Conservation (phyloP, 805 yeast genomes). For the Cephaloascus fragrans region DNA sequence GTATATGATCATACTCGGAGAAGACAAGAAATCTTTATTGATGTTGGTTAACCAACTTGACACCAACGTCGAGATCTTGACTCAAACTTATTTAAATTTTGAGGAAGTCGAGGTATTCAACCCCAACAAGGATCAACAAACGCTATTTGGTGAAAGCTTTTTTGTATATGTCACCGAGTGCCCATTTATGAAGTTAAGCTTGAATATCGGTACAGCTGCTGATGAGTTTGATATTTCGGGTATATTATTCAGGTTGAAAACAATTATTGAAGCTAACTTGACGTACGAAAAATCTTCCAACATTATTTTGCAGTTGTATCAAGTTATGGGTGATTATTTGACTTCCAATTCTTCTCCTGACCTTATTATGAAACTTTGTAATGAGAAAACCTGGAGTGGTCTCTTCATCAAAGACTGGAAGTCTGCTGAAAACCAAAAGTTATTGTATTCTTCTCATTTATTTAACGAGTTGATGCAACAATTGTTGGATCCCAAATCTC, state of each 20-base stretch:
- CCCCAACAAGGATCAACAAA: slow-evolving; percentile 2
- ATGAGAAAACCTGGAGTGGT: slow-evolving; percentile 16
- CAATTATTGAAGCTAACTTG: slow-evolving; percentile 14
- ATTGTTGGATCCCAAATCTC: slow-evolving; percentile 6
- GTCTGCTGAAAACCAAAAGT: slow-evolving; percentile 9
- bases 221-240: slow-evolving; percentile 40
- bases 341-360: neutral
- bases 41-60: slow-evolving; percentile 3
- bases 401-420: slow-evolving; percentile 7
- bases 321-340: slow-evolving; percentile 32
- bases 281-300: slow-evolving; percentile 8
- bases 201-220: slow-evolving; percentile 25
- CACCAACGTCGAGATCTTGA: slow-evolving; percentile 3
- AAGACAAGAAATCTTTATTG: slow-evolving; percentile 24
- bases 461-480: slow-evolving; percentile 26
- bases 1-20: slow-evolving; percentile 48
- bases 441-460: slow-evolving; percentile 16
- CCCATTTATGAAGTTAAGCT: slow-evolving; percentile 15
- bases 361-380: neutral
- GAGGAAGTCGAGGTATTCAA: too few species aligned
- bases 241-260: slow-evolving; percentile 26
- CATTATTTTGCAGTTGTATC: slow-evolving; percentile 24
- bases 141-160: slow-evolving; percentile 13
- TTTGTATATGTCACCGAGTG: slow-evolving; percentile 22
- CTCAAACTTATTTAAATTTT: slow-evolving; percentile 1